Conservation (phyloP, 2,329 filamentous ascomycete genomes). For the Ophiostoma tasmaniense region DNA sequence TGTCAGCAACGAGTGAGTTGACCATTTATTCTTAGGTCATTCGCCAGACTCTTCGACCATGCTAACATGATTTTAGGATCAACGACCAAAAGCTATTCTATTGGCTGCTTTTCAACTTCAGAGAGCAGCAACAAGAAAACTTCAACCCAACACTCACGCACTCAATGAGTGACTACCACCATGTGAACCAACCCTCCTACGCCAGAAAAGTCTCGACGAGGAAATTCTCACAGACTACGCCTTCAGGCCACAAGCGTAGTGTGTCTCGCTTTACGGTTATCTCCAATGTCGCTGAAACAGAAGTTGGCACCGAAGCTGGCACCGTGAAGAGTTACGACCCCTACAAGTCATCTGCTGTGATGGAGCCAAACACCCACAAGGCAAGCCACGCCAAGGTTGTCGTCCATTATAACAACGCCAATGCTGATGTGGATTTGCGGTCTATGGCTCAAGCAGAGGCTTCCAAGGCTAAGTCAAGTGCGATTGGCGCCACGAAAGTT, state of each 20-base stretch:
- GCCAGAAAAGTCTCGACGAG: slow-evolving; percentile 54
- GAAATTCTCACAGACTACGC: slow-evolving; percentile 43
- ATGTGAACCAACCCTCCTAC: slow-evolving; percentile 53
- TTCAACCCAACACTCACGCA: slow-evolving; percentile 74
- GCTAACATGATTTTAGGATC: slow-evolving; percentile 38
- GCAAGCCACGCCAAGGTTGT: slow-evolving; percentile 58
- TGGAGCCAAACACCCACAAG: slow-evolving; percentile 35
- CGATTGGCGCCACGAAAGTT: slow-evolving; percentile 18
- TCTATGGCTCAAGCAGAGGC: slow-evolving; percentile 25
- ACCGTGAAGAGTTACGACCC: slow-evolving; percentile 69
- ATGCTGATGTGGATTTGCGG: slow-evolving; percentile 29
- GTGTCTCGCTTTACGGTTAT: slow-evolving; percentile 58
- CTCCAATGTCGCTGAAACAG: slow-evolving; percentile 48
- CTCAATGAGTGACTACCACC: slow-evolving; percentile 86
- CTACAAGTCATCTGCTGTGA: slow-evolving; percentile 59
- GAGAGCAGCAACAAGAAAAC: slow-evolving; percentile 77
- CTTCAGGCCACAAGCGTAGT: slow-evolving; percentile 42
- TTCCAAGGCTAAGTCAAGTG: slow-evolving; percentile 8
- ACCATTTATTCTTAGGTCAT: not conserved
- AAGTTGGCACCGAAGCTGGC: slow-evolving; percentile 32
- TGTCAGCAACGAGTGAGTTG: slow-evolving; percentile 52
- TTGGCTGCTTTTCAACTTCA: slow-evolving; percentile 70
- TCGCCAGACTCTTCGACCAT: not conserved
- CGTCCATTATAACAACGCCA: slow-evolving; percentile 48
- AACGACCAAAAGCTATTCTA: slow-evolving; percentile 96